Percentiles rank a stretch among this genome's conserved stretches.
phyloP scores from a whole-genome alignment of 225 moss, liverwort and hornwort species.

The Rhytidiadelphus loreus region DNA sequence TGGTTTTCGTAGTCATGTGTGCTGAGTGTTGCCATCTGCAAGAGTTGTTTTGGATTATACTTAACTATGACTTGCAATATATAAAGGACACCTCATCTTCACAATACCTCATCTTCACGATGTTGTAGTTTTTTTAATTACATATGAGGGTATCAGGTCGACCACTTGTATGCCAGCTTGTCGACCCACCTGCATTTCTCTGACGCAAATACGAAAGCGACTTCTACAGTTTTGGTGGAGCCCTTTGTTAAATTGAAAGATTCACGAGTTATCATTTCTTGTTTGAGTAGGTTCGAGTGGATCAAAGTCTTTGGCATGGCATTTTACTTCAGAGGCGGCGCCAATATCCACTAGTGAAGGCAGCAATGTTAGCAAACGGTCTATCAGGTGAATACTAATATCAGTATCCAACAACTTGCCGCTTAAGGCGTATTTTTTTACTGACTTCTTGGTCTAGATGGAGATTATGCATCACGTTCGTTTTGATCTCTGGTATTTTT shows the following conservation, averaged over 20 bases:
- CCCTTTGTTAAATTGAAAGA: not conserved
- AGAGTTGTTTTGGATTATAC: not conserved
- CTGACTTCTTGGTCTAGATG: not conserved
- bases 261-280: not conserved
- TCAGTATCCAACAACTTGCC: not conserved
- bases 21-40: not conserved
- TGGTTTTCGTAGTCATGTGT: not conserved
- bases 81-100: not conserved
- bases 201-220: not conserved
- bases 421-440: not conserved
- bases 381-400: slow-evolving; percentile 21
- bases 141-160: not conserved
- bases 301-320: slow-evolving; percentile 86
- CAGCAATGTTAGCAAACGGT: slow-evolving; percentile 34
- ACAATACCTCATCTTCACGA: not conserved
- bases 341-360: slow-evolving; percentile 58
- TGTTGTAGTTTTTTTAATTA: not conserved
- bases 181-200: not conserved
- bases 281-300: slow-evolving; percentile 51
- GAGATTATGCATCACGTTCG: not conserved
- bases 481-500: not conserved
- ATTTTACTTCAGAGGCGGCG: slow-evolving; percentile 80
- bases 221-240: not conserved
- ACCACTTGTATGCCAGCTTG: not conserved
- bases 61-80: not conserved